Evolutionary conservation across 768 basidiomycete genomes (phyloP).

Genomic region (Thelephora ganbajun): DNA sequence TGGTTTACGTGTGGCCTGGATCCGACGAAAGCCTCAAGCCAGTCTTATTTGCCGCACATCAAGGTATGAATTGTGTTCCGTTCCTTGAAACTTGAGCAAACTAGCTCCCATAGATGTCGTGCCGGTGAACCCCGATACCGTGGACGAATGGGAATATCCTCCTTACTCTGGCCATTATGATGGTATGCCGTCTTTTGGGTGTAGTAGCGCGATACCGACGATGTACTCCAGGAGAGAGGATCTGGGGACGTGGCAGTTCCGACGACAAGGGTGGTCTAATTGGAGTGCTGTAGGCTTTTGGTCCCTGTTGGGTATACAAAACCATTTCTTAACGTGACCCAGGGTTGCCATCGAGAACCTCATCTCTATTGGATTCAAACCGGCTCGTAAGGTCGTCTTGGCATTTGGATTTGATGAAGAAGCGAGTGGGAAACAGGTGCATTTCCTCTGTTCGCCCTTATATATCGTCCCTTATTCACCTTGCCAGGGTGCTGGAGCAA

Average conservation of each 20-base stretch:
- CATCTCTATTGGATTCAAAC: slow-evolving; percentile 45
- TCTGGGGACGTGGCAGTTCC: slow-evolving; percentile 66
- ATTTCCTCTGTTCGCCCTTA: neutral
- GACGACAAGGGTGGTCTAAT: slow-evolving; percentile 73
- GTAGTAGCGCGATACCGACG: slow-evolving; percentile 16
- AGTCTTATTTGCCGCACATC: slow-evolving; percentile 52
- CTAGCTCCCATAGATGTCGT: slow-evolving; percentile 49
- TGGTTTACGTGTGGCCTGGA: slow-evolving; percentile 65
- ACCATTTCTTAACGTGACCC: no score
- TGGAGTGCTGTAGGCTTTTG: slow-evolving; percentile 54
- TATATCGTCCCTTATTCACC: neutral
- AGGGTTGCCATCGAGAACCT: slow-evolving; percentile 51
- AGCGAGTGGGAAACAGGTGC: slow-evolving; percentile 4
- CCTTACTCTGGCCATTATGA: slow-evolving; percentile 47
- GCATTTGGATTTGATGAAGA: slow-evolving; percentile 17
- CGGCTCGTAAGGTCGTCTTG: slow-evolving; percentile 39
- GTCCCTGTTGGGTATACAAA: no score
- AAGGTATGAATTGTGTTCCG: slow-evolving; percentile 24
- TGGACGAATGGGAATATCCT: slow-evolving; percentile 37
- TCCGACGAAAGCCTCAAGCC: slow-evolving; percentile 51
- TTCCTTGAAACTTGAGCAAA: no score
- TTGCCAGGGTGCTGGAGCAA: slow-evolving; percentile 36
- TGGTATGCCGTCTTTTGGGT: slow-evolving; percentile 23
- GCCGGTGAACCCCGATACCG: slow-evolving; percentile 38
- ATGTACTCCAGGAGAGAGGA: slow-evolving; percentile 33